Evolutionary conservation across 331 rosid genomes (phyloP).

Genomic region (Arachis monticola): DNA sequence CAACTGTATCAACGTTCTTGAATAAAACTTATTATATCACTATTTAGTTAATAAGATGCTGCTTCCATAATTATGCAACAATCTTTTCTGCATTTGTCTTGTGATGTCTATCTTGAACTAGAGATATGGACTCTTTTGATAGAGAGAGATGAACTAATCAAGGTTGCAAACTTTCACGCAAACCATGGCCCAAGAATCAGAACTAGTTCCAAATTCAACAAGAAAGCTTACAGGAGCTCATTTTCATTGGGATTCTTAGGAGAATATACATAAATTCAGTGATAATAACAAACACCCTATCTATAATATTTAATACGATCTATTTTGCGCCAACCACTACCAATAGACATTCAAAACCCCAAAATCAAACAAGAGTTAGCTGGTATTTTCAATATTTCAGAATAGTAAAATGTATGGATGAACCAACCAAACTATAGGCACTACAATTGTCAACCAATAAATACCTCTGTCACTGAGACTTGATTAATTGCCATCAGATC

Average conservation of each 20-base stretch:
- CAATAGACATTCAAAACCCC: slow-evolving; percentile 8
- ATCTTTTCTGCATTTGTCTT: slow-evolving; percentile 21
- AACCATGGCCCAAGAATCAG: slow-evolving; percentile 10
- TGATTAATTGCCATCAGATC: slow-evolving; percentile 87
- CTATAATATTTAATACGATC: slow-evolving; percentile 18
- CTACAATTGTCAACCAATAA: slow-evolving; percentile 31
- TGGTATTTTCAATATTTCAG: slow-evolving; percentile 14
- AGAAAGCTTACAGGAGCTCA: slow-evolving; percentile 16
- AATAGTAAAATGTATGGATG: slow-evolving; percentile 5
- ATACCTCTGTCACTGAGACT: slow-evolving; percentile 77
- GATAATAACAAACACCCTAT: slow-evolving; percentile 33
- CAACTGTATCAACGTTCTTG: background rate
- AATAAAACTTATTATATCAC: background rate
- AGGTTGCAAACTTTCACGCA: slow-evolving; percentile 11
- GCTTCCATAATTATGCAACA: slow-evolving; percentile 1
- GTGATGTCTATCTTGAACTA: slow-evolving; percentile 18
- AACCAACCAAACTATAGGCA: slow-evolving; percentile 31
- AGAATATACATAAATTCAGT: slow-evolving; percentile 2
- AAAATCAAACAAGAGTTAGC: slow-evolving; percentile 19
- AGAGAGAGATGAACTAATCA: too few relatives aligned
- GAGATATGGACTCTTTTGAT: too few relatives aligned
- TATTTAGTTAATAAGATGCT: slow-evolving; percentile 2
- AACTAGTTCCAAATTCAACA: slow-evolving; percentile 23
- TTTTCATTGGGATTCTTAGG: slow-evolving; percentile 8
- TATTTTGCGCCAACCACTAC: slow-evolving; percentile 2